These are phyloP conservation scores for Aphanocladium album DNA, from an alignment of 2,329 filamentous ascomycete species.

Conservation along the genomic window DNA sequence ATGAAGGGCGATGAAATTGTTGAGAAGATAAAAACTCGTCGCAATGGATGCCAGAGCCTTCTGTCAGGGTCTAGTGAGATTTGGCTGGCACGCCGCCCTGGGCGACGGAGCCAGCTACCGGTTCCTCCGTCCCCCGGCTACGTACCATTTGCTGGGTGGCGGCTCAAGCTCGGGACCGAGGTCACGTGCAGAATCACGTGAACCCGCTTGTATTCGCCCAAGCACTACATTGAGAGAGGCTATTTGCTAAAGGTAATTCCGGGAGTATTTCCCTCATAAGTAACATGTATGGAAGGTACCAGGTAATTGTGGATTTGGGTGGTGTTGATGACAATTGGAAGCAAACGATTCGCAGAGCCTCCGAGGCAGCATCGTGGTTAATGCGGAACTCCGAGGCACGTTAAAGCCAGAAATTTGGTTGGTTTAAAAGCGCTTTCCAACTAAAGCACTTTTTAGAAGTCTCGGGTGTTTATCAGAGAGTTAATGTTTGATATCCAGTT, in stretches of 20 bases:
- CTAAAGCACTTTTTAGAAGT: too few species aligned
- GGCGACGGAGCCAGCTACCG: slow-evolving; percentile 6
- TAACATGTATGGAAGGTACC: too few species aligned
- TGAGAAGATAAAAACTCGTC: slow-evolving; percentile 8
- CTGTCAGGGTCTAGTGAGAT: slow-evolving; percentile 9
- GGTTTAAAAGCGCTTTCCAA: too few species aligned
- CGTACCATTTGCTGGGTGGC: not conserved
- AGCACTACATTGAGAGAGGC: not conserved
- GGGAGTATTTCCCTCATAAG: not conserved
- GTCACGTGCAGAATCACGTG: not conserved
- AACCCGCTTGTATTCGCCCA: not conserved
- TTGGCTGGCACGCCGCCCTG: slow-evolving; percentile 8
- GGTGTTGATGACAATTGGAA: too few species aligned
- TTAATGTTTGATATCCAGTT: too few species aligned
- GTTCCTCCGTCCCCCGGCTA: slow-evolving; percentile 7
- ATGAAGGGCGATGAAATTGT: slow-evolving; percentile 5
- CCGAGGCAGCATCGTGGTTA: too few species aligned
- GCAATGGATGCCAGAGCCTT: slow-evolving; percentile 11
- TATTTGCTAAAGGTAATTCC: not conserved
- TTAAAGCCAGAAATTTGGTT: too few species aligned
- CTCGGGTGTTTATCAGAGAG: too few species aligned
- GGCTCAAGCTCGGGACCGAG: not conserved
- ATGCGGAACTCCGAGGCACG: too few species aligned
- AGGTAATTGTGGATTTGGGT: too few species aligned
- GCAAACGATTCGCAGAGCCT: too few species aligned